Percentiles rank a stretch among this genome's conserved stretches.
phyloP scores from a whole-genome alignment of 768 basidiomycete species.

The Boletus sensibilis region DNA sequence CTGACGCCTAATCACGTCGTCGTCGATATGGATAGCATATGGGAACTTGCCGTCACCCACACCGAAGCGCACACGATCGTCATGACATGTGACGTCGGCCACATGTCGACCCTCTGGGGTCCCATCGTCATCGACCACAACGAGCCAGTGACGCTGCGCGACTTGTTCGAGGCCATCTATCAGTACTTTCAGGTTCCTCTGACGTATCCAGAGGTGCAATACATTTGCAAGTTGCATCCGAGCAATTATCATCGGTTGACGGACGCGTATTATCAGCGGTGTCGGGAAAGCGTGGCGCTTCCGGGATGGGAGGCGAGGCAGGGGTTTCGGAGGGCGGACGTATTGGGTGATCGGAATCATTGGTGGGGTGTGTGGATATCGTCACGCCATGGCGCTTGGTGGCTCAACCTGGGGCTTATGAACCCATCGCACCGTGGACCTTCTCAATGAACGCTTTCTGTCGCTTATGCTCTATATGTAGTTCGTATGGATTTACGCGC shows the following conservation, averaged over 20 bases:
- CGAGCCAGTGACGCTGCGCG: constrained; percentile 38
- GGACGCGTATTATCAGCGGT: constrained; percentile 36
- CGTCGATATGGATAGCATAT: constrained; percentile 19
- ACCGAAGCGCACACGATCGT: constrained; percentile 21
- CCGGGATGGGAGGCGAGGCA: constrained; percentile 37
- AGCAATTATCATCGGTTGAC: constrained; percentile 22
- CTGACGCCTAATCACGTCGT: constrained; percentile 29
- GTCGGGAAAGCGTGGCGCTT: constrained; percentile 39
- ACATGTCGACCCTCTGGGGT: constrained; percentile 43
- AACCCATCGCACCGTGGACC: constrained; percentile 15
- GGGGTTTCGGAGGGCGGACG: constrained; percentile 50
- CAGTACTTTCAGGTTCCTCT: constrained; percentile 47
- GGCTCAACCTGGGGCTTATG: constrained; percentile 46
- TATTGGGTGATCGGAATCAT: constrained; percentile 43
- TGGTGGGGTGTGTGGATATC: constrained; percentile 44
- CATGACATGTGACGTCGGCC: constrained; percentile 24
- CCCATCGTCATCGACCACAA: constrained; percentile 43
- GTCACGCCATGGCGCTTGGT: constrained; percentile 39
- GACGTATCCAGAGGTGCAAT: constrained; percentile 29
- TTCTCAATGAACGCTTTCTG: background rate
- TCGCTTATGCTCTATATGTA: background rate
- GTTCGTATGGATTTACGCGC: background rate
- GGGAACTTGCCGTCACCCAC: constrained; percentile 21
- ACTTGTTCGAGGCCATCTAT: constrained; percentile 50
- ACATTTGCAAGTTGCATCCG: constrained; percentile 18